A percentile compares a stretch with the other conserved stretches of the same genome.
Evolutionary conservation across 1,284 basidiomycete genomes (phyloP).

Genomic region (Cryptococcus floricola): DNA sequence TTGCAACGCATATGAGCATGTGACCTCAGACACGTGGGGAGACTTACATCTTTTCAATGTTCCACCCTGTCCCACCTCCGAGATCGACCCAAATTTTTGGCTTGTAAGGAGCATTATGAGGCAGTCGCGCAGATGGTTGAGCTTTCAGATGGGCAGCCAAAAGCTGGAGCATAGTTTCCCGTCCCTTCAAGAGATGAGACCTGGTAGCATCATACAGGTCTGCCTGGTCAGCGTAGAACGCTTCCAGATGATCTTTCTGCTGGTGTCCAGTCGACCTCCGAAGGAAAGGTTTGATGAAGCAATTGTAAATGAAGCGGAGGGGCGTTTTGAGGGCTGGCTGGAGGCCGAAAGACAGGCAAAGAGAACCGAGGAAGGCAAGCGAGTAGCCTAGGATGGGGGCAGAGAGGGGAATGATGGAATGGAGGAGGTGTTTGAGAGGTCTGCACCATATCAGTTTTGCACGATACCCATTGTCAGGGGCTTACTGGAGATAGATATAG

Average conservation of each 20-base stretch:
- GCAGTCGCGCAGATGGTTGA: conserved; percentile 21
- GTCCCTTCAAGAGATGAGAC: conserved; percentile 60
- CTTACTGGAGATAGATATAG: not conserved
- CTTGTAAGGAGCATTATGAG: conserved; percentile 16
- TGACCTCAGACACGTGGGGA: not conserved
- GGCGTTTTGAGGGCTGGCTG: conserved; percentile 23
- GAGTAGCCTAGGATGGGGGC: conserved; percentile 1
- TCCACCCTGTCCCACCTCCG: conserved; percentile 77
- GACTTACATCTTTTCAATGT: conserved; percentile 66
- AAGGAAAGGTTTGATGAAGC: conserved; percentile 52
- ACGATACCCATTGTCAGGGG: not conserved
- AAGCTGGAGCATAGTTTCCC: conserved; percentile 66
- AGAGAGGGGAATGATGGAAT: not conserved
- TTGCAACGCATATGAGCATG: not conserved
- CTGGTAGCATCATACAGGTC: conserved; percentile 67
- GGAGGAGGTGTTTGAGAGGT: not conserved
- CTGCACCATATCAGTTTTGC: not conserved
- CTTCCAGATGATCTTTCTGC: conserved; percentile 48
- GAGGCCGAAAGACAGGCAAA: conserved; percentile 8
- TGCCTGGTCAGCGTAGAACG: conserved; percentile 67
- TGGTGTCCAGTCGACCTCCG: conserved; percentile 18
- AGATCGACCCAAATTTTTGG: conserved; percentile 70
- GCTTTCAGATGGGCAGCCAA: conserved; percentile 64
- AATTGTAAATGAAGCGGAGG: conserved; percentile 48
- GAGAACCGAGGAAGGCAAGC: conserved; percentile 11